Percentiles rank a stretch among this genome's conserved stretches.
These are phyloP conservation scores for Aureobasidium sp. DNA, from an alignment of 2,329 filamentous ascomycete species.

Conservation along the genomic window DNA sequence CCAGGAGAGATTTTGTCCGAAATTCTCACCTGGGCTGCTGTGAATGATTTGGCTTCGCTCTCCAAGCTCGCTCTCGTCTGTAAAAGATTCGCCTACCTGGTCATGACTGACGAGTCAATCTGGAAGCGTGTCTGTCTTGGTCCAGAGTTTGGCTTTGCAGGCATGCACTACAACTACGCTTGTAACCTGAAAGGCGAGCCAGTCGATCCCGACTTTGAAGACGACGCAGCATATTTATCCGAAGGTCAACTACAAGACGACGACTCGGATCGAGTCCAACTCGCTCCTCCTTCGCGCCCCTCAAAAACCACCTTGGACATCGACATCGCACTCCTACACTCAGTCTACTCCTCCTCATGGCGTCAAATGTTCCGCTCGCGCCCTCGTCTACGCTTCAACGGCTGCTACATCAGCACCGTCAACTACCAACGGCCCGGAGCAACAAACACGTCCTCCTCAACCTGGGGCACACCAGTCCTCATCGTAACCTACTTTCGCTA, in stretches of 20 bases:
- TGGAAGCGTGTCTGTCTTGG: constrained; percentile 74
- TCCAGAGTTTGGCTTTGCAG: constrained; percentile 66
- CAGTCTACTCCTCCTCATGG: constrained; percentile 32
- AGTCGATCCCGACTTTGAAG: constrained; percentile 22
- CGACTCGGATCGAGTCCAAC: background rate
- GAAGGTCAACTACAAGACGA: background rate
- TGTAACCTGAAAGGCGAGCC: constrained; percentile 50
- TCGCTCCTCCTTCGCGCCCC: constrained; percentile 14
- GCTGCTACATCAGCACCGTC: constrained; percentile 92
- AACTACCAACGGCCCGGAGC: constrained; percentile 87
- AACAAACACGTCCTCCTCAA: constrained; percentile 59
- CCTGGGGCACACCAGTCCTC: constrained; percentile 78
- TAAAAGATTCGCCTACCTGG: constrained; percentile 77
- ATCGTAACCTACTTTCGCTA: constrained; percentile 98
- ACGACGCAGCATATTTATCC: constrained; percentile 6
- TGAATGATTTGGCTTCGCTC: constrained; percentile 69
- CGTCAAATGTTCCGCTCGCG: constrained; percentile 70
- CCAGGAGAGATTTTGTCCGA: constrained; percentile 81
- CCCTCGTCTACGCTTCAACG: constrained; percentile 86
- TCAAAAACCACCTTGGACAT: constrained; percentile 16
- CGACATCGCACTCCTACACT: constrained; percentile 25
- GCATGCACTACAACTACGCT: constrained; percentile 76
- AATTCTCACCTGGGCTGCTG: constrained; percentile 65
- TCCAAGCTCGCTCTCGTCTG: constrained; percentile 72
- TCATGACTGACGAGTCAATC: constrained; percentile 74